Base-by-base conservation (phyloP, 2,329 filamentous ascomycete genomes). In the Ascomycota sp. region DNA sequence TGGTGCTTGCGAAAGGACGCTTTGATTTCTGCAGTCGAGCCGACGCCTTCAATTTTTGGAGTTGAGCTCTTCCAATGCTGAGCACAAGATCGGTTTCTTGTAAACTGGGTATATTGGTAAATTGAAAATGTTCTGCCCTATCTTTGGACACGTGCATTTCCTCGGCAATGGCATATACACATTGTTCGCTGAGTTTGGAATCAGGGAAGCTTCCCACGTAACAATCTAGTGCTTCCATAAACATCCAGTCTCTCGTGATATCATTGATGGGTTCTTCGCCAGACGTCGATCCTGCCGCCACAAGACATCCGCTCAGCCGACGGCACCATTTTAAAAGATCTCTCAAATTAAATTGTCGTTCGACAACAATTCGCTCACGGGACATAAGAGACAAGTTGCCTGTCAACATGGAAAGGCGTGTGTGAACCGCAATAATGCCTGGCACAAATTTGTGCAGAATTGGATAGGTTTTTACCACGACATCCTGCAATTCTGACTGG, bases 271-370 rank as follows among this genome's bases (percentile, higher is more conserved):
- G 61, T 46, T 89, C 78, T 13, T 68, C 61, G 8, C 72, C 70
- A 17, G 66, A 75, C 38, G 65, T 74, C 15, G 70, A 69, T 2
- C 72, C 68, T 8, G 65, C 58, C 7, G 61, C 51, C 32, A 62
- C 44, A 15, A 94, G 56, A 11, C 82, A 66, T 30, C 66, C 60
- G 30, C 73, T 63, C 15, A 94, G 59, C 34, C 89, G 69, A 28
- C 71, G 68, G 42, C 83, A 93, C 75, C 89, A 92, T 48, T 94
- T 95, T 32, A 98, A 61, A 8, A 98, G 59, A 49, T 95, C 89
- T 39, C 78, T 63, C 20, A 80, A 64, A 21, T 69, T 79, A 20
- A 70, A 64, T 34, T 75, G 66, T 8, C 67, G 52, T 23, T 55
- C 50, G 41, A 57, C 47, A 6, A 51, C 61, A 37, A 53, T 68